Percentiles rank a stretch among this genome's conserved stretches.
phyloP scores from a whole-genome alignment of 257 asterid species.

The Thymus quinquecostatus region DNA sequence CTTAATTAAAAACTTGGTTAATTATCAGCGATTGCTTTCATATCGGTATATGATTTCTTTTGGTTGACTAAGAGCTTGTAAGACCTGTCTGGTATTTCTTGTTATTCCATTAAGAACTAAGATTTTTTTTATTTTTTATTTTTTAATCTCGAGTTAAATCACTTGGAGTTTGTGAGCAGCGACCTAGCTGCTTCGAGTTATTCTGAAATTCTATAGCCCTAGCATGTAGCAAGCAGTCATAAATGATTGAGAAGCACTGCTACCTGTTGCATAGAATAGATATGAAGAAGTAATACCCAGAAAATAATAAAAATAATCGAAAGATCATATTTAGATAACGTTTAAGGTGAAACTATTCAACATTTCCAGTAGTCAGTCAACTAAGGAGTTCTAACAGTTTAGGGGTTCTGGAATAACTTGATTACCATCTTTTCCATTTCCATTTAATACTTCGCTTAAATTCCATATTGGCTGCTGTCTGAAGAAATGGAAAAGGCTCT shows the following conservation, averaged over 20 bases:
- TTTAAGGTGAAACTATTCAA: background rate
- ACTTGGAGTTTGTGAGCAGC: background rate
- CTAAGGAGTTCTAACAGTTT: too few relatives aligned
- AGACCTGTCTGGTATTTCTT: too few relatives aligned
- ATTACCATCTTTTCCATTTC: too few relatives aligned
- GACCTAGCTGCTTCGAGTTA: background rate
- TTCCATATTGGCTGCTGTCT: too few relatives aligned
- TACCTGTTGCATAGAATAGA: background rate
- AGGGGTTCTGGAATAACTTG: too few relatives aligned
- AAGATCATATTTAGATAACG: background rate
- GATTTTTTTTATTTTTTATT: background rate
- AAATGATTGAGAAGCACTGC: background rate
- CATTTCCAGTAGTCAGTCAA: too few relatives aligned
- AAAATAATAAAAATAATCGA: too few relatives aligned
- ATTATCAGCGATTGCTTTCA: slow-evolving; percentile 1
- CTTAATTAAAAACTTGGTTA: slow-evolving; percentile 6
- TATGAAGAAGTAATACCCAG: background rate
- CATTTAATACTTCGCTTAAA: too few relatives aligned
- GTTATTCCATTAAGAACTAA: background rate
- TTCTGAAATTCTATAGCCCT: too few relatives aligned
- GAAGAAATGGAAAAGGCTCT: too few relatives aligned
- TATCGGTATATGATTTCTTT: slow-evolving; percentile 7
- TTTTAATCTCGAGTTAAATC: background rate
- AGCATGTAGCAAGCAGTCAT: too few relatives aligned
- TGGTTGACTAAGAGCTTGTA: background rate